Evolutionary conservation across 768 basidiomycete genomes (phyloP).

Genomic region (Tephrocybe rancida): DNA sequence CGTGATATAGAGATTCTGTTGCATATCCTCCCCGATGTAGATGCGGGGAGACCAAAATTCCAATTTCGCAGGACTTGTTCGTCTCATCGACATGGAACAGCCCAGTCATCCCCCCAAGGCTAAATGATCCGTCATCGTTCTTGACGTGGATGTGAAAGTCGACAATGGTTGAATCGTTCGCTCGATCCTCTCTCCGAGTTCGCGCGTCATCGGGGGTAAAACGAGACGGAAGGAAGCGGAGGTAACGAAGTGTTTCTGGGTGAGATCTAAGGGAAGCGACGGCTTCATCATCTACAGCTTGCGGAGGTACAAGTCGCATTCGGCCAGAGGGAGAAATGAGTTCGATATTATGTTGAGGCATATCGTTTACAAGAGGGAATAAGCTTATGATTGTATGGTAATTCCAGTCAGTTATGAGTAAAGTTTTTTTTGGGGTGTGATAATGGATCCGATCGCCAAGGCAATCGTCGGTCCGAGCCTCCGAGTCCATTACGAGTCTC

Average conservation of each 20-base stretch:
- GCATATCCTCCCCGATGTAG: conserved; percentile 39
- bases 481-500: no score
- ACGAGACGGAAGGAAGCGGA: conserved; percentile 39
- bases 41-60: conserved; percentile 40
- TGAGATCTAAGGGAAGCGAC: conserved; percentile 38
- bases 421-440: no score
- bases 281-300: conserved; percentile 33
- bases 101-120: conserved; percentile 39
- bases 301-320: conserved; percentile 36
- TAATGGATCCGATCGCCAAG: no score
- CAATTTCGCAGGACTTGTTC: conserved; percentile 40
- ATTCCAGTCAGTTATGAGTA: no score
- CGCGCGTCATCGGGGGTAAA: conserved; percentile 37
- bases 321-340: conserved; percentile 36
- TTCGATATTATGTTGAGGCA: conserved; percentile 29
- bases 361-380: conserved; percentile 1
- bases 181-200: conserved; percentile 33
- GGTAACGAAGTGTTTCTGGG: conserved; percentile 37
- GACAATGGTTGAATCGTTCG: conserved; percentile 29
- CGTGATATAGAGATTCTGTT: conserved; percentile 44
- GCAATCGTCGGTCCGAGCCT: no score
- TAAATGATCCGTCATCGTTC: conserved; percentile 24
- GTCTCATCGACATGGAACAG: conserved; percentile 39
- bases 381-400: no score
- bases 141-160: conserved; percentile 40